Conservation (phyloP, 2,329 filamentous ascomycete genomes). For the Fusarium annulatum region DNA sequence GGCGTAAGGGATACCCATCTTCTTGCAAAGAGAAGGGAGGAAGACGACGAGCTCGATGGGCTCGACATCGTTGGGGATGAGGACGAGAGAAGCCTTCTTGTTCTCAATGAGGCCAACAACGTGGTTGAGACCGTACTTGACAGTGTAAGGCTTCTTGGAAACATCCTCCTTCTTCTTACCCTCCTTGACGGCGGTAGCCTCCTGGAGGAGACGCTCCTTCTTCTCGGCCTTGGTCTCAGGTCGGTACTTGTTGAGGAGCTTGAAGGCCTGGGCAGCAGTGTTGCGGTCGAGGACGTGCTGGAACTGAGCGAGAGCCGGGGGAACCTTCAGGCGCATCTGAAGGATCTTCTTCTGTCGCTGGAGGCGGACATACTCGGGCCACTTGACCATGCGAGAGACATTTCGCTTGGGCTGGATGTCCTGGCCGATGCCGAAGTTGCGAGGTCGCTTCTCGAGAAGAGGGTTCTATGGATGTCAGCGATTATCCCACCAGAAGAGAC, state of each 20-base stretch:
- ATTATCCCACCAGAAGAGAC: background rate
- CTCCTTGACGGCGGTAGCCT: constrained; percentile 96
- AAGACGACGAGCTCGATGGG: constrained; percentile 99
- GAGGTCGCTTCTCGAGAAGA: constrained; percentile 96
- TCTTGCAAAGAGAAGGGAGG: constrained; percentile 98
- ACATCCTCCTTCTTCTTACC: constrained; percentile 99
- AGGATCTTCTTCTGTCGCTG: constrained; percentile 96
- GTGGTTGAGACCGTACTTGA: constrained; percentile 99
- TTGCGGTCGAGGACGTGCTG: constrained; percentile 96
- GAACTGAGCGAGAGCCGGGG: constrained; percentile 97
- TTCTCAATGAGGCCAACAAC: constrained; percentile 97
- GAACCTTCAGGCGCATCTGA: constrained; percentile 98
- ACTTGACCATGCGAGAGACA: constrained; percentile 98
- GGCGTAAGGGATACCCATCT: constrained; percentile 99
- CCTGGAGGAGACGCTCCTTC: constrained; percentile 99
- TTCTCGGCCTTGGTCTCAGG: constrained; percentile 99
- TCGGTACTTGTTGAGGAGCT: constrained; percentile 99
- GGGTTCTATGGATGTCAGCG: constrained; percentile 76
- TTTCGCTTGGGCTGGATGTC: constrained; percentile 98
- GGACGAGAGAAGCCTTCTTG: constrained; percentile 98
- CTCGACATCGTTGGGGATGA: constrained; percentile 99
- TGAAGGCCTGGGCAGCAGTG: constrained; percentile 96
- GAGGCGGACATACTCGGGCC: constrained; percentile 98
- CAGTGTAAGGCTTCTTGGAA: constrained; percentile 99
- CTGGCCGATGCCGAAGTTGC: constrained; percentile 99